Conservation (phyloP, 2,329 filamentous ascomycete genomes). For the Talaromyces sp. region DNA sequence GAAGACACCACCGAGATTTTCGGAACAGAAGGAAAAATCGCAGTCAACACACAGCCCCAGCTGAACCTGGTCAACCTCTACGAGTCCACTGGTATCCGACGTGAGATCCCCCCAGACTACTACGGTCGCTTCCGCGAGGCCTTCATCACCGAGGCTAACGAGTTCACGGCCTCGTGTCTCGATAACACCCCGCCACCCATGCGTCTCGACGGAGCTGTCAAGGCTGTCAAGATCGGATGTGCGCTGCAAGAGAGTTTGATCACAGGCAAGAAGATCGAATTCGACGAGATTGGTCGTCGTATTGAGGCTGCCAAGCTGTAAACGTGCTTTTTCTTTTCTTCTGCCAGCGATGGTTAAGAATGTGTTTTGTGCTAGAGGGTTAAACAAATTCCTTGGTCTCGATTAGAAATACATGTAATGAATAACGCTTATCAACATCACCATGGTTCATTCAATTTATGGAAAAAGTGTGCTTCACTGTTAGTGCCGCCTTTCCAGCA, state of each 20-base stretch:
- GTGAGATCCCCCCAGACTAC: slow-evolving; percentile 58
- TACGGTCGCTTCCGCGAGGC: slow-evolving; percentile 60
- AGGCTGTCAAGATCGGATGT: slow-evolving; percentile 53
- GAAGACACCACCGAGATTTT: slow-evolving; percentile 29
- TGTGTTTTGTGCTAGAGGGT: background rate
- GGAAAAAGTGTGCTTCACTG: background rate
- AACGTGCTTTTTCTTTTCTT: background rate
- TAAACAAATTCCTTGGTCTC: background rate
- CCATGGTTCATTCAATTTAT: background rate
- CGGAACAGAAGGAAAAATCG: slow-evolving; percentile 49
- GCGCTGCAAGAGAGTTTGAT: slow-evolving; percentile 54
- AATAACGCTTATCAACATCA: background rate
- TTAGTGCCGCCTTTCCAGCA: too few species aligned
- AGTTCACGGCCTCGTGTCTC: slow-evolving; percentile 56
- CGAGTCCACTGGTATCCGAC: slow-evolving; percentile 48
- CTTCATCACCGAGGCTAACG: slow-evolving; percentile 59
- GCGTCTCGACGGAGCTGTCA: slow-evolving; percentile 52
- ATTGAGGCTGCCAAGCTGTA: slow-evolving; percentile 38
- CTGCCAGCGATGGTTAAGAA: background rate
- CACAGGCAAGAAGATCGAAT: slow-evolving; percentile 52
- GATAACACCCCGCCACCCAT: slow-evolving; percentile 52
- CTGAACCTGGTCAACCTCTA: slow-evolving; percentile 53
- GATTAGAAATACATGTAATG: background rate
- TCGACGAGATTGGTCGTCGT: slow-evolving; percentile 49
- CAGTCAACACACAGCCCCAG: slow-evolving; percentile 55